Evolutionary conservation across 345 rosid species (phyloP).

Genomic region (Boechera divaricarpa): DNA sequence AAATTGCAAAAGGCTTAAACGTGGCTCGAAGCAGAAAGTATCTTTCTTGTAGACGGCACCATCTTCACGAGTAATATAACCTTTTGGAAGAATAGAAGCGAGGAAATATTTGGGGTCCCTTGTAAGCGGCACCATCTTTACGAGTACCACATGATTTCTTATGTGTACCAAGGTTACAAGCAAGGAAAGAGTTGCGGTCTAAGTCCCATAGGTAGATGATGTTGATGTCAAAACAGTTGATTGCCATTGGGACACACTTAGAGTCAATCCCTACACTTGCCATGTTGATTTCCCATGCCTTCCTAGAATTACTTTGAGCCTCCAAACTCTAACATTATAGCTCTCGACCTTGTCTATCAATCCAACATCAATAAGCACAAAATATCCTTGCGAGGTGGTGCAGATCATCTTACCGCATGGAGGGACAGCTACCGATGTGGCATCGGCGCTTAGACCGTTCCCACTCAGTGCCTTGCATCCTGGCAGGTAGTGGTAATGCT

Average conservation of each 20-base stretch:
- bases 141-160: not conserved
- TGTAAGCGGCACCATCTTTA: not conserved
- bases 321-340: not conserved
- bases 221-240: not conserved
- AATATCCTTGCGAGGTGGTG: conserved; percentile 20
- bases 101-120: too few species aligned
- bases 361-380: not conserved
- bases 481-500: not conserved
- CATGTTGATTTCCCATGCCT: conserved; percentile 5
- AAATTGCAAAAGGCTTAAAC: not conserved
- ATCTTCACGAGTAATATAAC: too few species aligned
- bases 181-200: not conserved
- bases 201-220: not conserved
- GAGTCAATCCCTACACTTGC: not conserved
- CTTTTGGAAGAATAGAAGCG: too few species aligned
- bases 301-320: not conserved
- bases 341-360: not conserved
- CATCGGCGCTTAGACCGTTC: not conserved
- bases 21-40: not conserved
- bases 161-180: conserved; percentile 1
- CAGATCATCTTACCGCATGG: not conserved
- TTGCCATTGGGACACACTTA: conserved; percentile 13
- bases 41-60: not conserved
- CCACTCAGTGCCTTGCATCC: not conserved
- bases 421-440: not conserved